These are phyloP conservation scores for Phytophthora sp. DNA, from an alignment of 352 stramenopile genomes.

Conservation along the genomic window DNA sequence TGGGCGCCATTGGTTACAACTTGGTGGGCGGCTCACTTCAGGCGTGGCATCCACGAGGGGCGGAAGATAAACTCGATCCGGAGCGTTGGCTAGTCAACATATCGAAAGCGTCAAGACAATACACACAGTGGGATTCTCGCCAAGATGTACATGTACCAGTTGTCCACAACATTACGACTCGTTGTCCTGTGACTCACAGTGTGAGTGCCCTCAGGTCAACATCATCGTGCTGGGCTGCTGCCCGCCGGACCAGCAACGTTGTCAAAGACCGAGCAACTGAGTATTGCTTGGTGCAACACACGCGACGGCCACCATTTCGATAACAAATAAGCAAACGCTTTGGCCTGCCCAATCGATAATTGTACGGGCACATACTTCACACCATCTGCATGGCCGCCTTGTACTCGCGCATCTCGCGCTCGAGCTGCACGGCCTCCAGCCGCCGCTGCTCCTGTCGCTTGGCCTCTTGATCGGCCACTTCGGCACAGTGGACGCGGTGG, in stretches of 20 bases:
- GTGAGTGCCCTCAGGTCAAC: constrained; percentile 11
- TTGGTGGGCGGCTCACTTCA: constrained; percentile 6
- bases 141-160: constrained; percentile 15
- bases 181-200: not conserved
- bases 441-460: constrained; percentile 50
- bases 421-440: constrained; percentile 53
- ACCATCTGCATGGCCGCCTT: constrained; percentile 47
- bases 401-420: constrained; percentile 70
- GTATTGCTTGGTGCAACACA: not conserved
- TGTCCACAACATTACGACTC: constrained; percentile 21
- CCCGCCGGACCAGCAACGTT: not conserved
- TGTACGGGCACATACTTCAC: constrained; percentile 2
- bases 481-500: constrained; percentile 66
- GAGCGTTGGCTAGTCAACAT: constrained; percentile 1
- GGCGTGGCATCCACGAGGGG: constrained; percentile 29
- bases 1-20: no score
- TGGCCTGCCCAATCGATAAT: not conserved
- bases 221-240: constrained; percentile 8
- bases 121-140: constrained; percentile 24
- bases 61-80: constrained; percentile 36
- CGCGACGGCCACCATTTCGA: not conserved
- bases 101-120: constrained; percentile 1
- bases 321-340: constrained; percentile 25
- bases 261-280: no score
- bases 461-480: constrained; percentile 55